Evolutionary conservation across 306 rosid genomes (phyloP).

Genomic region (Cercis canadensis): DNA sequence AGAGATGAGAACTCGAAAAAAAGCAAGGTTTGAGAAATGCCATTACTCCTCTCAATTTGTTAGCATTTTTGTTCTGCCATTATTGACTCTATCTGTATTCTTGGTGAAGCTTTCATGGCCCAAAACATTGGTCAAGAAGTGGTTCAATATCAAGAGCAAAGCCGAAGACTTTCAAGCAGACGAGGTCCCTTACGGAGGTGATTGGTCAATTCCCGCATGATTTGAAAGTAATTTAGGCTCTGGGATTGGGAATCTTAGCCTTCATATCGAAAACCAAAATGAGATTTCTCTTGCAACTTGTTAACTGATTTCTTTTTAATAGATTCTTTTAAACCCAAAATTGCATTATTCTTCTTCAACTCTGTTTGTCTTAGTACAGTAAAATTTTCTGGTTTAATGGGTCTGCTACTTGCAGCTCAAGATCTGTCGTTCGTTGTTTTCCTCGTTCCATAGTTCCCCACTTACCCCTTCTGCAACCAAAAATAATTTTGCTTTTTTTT

Average conservation of each 20-base stretch:
- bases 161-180: slow-evolving; percentile 90
- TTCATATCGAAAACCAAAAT: slow-evolving; percentile 13
- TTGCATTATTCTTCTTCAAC: slow-evolving; percentile 39
- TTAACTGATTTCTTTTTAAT: slow-evolving; percentile 1
- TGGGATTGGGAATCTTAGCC: slow-evolving; percentile 40
- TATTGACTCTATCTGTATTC: slow-evolving; percentile 43
- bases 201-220: slow-evolving; percentile 37
- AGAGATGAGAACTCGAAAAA: slow-evolving; percentile 95
- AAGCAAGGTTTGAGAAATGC: slow-evolving; percentile 86
- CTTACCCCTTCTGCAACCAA: background rate
- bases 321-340: slow-evolving; percentile 30
- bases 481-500: background rate
- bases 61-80: slow-evolving; percentile 34
- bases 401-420: slow-evolving; percentile 43
- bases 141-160: slow-evolving; percentile 96
- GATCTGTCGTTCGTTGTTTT: slow-evolving; percentile 65
- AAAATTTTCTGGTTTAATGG: slow-evolving; percentile 28
- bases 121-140: slow-evolving; percentile 91
- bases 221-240: slow-evolving; percentile 42
- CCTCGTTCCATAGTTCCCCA: slow-evolving; percentile 38
- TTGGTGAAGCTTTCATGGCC: slow-evolving; percentile 95
- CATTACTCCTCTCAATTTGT: slow-evolving; percentile 29
- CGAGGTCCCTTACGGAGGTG: slow-evolving; percentile 74
- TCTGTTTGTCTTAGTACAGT: slow-evolving; percentile 30
- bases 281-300: slow-evolving; percentile 40